Evolutionary conservation across 1,284 basidiomycete genomes (phyloP).

Genomic region (Paramarasmius palmivorus): DNA sequence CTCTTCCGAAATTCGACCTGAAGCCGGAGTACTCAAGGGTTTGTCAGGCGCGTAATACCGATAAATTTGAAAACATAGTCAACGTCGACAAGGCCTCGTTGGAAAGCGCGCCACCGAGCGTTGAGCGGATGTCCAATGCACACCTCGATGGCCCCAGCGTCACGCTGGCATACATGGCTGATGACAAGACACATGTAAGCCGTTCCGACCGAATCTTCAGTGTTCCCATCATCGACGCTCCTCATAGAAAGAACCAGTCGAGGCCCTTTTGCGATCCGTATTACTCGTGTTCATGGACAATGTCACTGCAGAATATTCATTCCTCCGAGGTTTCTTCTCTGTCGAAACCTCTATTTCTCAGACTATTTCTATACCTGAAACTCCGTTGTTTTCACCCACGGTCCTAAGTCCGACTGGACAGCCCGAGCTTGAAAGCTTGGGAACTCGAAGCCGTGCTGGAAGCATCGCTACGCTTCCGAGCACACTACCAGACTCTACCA

Average conservation of each 20-base stretch:
- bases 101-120: constrained; percentile 40
- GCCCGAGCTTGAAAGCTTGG: constrained; percentile 19
- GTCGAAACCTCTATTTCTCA: constrained; percentile 34
- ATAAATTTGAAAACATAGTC: constrained; percentile 65
- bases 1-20: background rate
- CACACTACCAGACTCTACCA: constrained; percentile 35
- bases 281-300: constrained; percentile 92
- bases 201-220: background rate
- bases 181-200: constrained; percentile 81
- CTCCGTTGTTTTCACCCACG: constrained; percentile 38
- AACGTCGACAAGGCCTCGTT: constrained; percentile 35
- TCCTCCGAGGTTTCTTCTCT: constrained; percentile 82
- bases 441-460: constrained; percentile 22
- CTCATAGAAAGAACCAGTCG: constrained; percentile 76
- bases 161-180: constrained; percentile 83
- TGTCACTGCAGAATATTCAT: constrained; percentile 86
- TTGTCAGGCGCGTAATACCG: constrained; percentile 54
- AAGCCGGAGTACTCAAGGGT: constrained; percentile 7
- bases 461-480: constrained; percentile 25
- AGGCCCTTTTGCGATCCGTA: constrained; percentile 82
- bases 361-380: constrained; percentile 36
- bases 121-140: constrained; percentile 63
- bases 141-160: constrained; percentile 79
- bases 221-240: constrained; percentile 5
- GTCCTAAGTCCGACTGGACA: constrained; percentile 35